Percentiles rank a stretch among this genome's conserved stretches.
These are phyloP conservation scores for Leccinum huronense DNA, from an alignment of 1,284 basidiomycete genomes.

Conservation along the genomic window DNA sequence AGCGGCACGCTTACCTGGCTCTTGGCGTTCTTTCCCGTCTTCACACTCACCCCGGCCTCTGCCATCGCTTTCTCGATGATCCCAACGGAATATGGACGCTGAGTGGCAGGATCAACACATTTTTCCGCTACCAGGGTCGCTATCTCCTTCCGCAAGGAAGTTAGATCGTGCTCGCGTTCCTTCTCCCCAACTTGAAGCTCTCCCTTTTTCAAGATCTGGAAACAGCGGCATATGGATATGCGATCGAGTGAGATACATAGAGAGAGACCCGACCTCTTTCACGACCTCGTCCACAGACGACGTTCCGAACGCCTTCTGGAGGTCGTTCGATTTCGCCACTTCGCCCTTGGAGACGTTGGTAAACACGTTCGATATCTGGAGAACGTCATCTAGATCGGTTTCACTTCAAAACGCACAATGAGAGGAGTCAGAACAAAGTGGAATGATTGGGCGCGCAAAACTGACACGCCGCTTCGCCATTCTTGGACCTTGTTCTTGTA, in stretches of 20 bases:
- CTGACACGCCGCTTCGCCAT: constrained; percentile 88
- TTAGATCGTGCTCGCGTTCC: constrained; percentile 88
- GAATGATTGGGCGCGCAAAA: constrained; percentile 15
- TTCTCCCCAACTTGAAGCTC: constrained; percentile 98
- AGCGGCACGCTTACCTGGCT: constrained; percentile 60
- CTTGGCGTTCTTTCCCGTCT: constrained; percentile 88
- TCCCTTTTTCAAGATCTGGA: constrained; percentile 89
- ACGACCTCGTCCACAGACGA: constrained; percentile 73
- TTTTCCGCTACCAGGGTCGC: constrained; percentile 93
- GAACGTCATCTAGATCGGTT: constrained; percentile 91
- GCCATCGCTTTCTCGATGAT: constrained; percentile 99
- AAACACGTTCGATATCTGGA: constrained; percentile 97
- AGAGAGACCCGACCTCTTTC: constrained; percentile 62
- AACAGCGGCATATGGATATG: background rate
- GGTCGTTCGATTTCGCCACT: constrained; percentile 84
- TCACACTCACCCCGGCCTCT: constrained; percentile 91
- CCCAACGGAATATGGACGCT: constrained; percentile 88
- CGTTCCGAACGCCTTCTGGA: constrained; percentile 89
- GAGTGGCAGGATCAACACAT: constrained; percentile 90
- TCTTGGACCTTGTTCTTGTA: constrained; percentile 99
- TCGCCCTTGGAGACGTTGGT: constrained; percentile 97
- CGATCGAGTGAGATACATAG: background rate
- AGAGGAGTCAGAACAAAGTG: background rate
- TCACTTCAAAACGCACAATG: constrained; percentile 52
- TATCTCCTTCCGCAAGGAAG: constrained; percentile 86